Base-by-base conservation (phyloP, 106 monocot species). In the Acorus calamus region DNA sequence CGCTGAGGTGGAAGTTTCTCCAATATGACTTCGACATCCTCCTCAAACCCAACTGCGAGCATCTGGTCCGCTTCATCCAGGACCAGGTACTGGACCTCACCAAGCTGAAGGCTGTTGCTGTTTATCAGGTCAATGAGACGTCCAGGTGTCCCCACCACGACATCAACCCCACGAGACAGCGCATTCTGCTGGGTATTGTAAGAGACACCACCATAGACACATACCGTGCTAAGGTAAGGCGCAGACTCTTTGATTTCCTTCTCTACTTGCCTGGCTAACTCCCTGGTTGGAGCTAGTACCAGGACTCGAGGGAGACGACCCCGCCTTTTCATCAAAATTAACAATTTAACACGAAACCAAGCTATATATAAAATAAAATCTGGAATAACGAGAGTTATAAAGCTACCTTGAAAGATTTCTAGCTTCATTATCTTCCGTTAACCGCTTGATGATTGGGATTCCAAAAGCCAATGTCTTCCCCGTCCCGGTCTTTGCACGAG, bases 1-100 rank as follows among this genome's bases (percentile, higher is more conserved):
- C 87, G 86, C 47, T 85, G 58, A 14, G 76, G 41, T 50, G 91
- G 96, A 46, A 91, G 68, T 57, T 96, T 87, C 63, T 96, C 80
- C 55, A 96, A 69, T 59, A 96, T 96, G 14, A 85, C 76, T 76
- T 96, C 96, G 42, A 96, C 96, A 69, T 91, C 96, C 76, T 96
- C 96, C 64, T 96, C 96, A 77, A 96, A 96, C 50, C 96, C 96
- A 71, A 96, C 91, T 56, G 96, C 96, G 70, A 96, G 91, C 96
- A 96, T 96, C 71, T 87, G 91, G 74, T 96, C 96, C 57, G 96
- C 96, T 67, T 96, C 96, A 68, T 96, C 96, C 61, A 96, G 90
- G 53, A 96, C 85, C 76, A 96, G 74, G 69, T 74, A 91, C 55
- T 91, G 70, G 28, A 96, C 87, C 71, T 91, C 91, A 59, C 80